Evolutionary conservation across 2,329 filamentous ascomycete genomes (phyloP).

Genomic region (Teratosphaeria destructans): DNA sequence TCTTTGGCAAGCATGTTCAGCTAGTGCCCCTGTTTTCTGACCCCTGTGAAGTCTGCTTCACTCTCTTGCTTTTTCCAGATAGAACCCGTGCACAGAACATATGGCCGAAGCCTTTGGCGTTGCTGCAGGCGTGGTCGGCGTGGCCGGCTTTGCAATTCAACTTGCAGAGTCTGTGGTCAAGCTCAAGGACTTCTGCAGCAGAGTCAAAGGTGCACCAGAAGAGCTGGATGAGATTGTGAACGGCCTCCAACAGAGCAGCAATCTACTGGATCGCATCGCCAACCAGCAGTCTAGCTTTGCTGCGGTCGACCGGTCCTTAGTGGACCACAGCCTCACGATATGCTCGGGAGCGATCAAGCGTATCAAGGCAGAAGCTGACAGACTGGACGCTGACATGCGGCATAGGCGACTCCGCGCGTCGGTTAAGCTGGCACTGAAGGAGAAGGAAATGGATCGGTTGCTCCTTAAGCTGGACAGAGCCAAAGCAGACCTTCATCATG

Average conservation of each 20-base stretch:
- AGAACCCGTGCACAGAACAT: neutral
- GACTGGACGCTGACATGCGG: neutral
- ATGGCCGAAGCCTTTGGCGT: slow-evolving; percentile 1
- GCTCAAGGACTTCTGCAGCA: slow-evolving; percentile 1
- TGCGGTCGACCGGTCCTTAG: neutral
- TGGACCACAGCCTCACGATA: neutral
- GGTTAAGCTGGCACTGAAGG: neutral
- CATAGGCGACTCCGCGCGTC: neutral
- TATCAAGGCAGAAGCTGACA: neutral
- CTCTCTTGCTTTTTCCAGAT: too few species aligned
- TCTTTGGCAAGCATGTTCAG: too few species aligned
- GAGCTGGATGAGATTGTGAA: neutral
- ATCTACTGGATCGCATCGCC: neutral
- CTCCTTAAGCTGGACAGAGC: neutral
- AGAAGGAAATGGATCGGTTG: neutral
- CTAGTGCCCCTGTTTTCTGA: too few species aligned
- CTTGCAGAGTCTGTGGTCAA: neutral
- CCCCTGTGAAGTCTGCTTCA: too few species aligned
- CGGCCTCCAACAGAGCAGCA: neutral
- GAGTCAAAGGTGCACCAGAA: neutral
- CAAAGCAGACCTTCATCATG: neutral
- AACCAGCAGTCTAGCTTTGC: neutral
- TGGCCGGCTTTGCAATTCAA: neutral
- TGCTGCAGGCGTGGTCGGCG: neutral
- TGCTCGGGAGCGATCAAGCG: neutral